These are phyloP conservation scores for Acacia pycnantha DNA, from an alignment of 331 rosid species.

Conservation along the genomic window DNA sequence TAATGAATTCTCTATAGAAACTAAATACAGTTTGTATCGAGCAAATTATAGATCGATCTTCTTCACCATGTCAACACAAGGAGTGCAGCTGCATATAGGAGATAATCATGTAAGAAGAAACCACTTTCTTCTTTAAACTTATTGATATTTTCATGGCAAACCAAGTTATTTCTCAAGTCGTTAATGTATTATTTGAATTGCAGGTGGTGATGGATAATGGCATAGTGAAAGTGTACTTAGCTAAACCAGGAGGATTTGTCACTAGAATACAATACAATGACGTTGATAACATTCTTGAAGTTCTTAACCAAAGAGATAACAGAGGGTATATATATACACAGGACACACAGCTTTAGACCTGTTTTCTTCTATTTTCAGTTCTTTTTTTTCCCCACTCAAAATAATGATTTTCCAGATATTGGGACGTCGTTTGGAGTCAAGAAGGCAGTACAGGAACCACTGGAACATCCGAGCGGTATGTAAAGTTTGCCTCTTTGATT, in stretches of 20 bases:
- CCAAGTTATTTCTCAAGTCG: constrained; percentile 9
- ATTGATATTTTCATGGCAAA: not conserved
- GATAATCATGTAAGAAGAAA: constrained; percentile 43
- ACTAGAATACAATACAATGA: constrained; percentile 66
- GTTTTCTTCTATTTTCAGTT: not conserved
- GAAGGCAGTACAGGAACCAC: constrained; percentile 67
- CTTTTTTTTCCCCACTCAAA: not conserved
- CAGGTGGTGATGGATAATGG: constrained; percentile 94
- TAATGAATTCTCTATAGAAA: not conserved
- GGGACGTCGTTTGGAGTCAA: constrained; percentile 89
- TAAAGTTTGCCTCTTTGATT: not conserved
- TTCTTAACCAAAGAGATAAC: constrained; percentile 46
- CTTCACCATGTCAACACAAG: constrained; percentile 47
- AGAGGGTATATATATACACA: constrained; percentile 57
- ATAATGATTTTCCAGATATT: constrained; percentile 50
- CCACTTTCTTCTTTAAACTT: not conserved
- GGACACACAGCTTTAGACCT: not conserved
- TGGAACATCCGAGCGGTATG: constrained; percentile 41
- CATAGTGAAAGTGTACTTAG: constrained; percentile 63
- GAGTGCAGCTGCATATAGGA: constrained; percentile 38
- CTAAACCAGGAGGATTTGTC: constrained; percentile 79
- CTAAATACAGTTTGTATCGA: not conserved
- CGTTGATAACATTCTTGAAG: constrained; percentile 79
- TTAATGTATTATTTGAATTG: not conserved
- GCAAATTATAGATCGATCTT: not conserved